A percentile compares a stretch with the other conserved stretches of the same genome.
phyloP scores from a whole-genome alignment of 148 eudicot genomes.

The Amaranthus palmeri region DNA sequence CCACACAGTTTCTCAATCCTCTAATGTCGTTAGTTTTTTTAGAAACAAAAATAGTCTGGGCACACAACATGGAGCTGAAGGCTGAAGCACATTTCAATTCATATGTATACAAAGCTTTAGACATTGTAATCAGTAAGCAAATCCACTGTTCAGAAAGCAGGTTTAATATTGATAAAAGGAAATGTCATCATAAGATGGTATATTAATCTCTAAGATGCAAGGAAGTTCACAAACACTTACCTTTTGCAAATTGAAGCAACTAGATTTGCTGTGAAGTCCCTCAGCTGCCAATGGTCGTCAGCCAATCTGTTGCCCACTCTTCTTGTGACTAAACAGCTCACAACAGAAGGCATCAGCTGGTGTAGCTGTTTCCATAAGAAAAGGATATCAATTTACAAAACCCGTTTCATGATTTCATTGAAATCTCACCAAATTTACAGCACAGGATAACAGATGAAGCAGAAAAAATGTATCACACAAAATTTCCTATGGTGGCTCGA shows the following conservation, averaged over 20 bases:
- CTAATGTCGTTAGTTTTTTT: too few species aligned
- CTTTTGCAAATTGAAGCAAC: conserved; percentile 77
- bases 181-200: not conserved
- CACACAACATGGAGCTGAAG: not conserved
- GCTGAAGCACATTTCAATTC: not conserved
- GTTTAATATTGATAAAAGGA: not conserved
- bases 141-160: not conserved
- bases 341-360: conserved; percentile 76
- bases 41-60: too few species aligned
- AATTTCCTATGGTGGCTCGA: too few species aligned
- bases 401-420: too few species aligned
- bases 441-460: too few species aligned
- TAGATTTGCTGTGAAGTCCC: conserved; percentile 69
- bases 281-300: conserved; percentile 71
- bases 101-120: not conserved
- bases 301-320: conserved; percentile 64
- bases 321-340: conserved; percentile 69
- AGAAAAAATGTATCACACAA: too few species aligned
- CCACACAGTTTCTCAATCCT: too few species aligned
- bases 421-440: too few species aligned
- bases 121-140: not conserved
- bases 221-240: conserved; percentile 22
- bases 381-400: not conserved
- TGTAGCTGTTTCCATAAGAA: conserved; percentile 45
- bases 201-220: not conserved